Evolutionary conservation across 169 alveolate species (phyloP).

Genomic region (Perkinsus chesapeaki): DNA sequence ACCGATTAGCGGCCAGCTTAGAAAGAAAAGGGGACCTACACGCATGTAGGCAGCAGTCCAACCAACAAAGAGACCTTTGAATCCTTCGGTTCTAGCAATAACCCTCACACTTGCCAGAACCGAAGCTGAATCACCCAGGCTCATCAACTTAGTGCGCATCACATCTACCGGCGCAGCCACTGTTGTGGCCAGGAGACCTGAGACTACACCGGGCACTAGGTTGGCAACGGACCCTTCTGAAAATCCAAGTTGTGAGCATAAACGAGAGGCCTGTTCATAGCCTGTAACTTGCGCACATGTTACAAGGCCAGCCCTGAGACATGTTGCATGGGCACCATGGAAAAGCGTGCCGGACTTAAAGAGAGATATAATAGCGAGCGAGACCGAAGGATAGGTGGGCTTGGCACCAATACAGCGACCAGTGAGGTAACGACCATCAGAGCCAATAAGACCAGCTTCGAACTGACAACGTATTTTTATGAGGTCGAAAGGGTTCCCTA

Average conservation of each 20-base stretch:
- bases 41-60: not conserved
- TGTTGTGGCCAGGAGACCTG: not conserved
- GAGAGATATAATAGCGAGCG: not conserved
- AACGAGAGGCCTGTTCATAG: not conserved
- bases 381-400: not conserved
- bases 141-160: not conserved
- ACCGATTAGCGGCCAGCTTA: not conserved
- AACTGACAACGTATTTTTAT: not conserved
- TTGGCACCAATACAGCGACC: not conserved
- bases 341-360: not conserved
- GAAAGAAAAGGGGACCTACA: not conserved
- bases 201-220: not conserved
- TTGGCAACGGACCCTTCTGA: not conserved
- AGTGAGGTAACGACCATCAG: not conserved
- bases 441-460: not conserved
- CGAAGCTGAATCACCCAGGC: too few species aligned
- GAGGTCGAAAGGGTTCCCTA: not conserved
- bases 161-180: not conserved
- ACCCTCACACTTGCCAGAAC: too few species aligned
- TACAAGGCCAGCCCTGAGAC: not conserved
- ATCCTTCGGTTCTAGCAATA: not conserved
- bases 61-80: not conserved
- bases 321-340: not conserved
- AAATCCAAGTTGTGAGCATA: not conserved
- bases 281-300: not conserved